Evolutionary conservation across 2,329 filamentous ascomycete species (phyloP).

Genomic region (Claviceps purpurea): DNA sequence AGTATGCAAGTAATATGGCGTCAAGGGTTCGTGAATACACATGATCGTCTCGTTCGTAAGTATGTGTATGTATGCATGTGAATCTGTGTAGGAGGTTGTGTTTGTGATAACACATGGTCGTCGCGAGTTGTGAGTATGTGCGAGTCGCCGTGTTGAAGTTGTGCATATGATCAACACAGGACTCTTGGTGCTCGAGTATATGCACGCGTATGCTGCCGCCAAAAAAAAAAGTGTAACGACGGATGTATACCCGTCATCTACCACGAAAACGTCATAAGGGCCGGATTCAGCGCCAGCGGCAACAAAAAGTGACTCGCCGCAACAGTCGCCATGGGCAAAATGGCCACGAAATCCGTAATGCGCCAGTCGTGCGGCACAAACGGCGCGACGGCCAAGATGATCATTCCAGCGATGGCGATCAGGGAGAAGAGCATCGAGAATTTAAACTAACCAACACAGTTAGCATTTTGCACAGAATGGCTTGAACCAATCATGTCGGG

Average conservation of each 20-base stretch:
- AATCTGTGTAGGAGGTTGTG: too few relatives aligned
- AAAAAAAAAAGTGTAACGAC: neutral
- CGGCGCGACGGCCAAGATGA: slow-evolving; percentile 47
- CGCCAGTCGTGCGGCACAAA: slow-evolving; percentile 54
- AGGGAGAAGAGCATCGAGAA: slow-evolving; percentile 52
- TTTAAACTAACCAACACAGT: slow-evolving; percentile 43
- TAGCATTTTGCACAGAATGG: slow-evolving; percentile 4
- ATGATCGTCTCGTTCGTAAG: too few relatives aligned
- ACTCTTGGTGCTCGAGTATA: too few relatives aligned
- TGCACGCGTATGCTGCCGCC: too few relatives aligned
- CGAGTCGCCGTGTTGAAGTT: too few relatives aligned
- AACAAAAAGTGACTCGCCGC: slow-evolving; percentile 54
- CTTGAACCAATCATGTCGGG: neutral
- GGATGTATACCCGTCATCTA: slow-evolving; percentile 22
- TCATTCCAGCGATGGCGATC: slow-evolving; percentile 45
- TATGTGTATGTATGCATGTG: too few relatives aligned
- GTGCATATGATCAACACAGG: too few relatives aligned
- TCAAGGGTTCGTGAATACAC: too few relatives aligned
- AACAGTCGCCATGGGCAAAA: slow-evolving; percentile 63
- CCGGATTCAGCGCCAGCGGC: slow-evolving; percentile 64
- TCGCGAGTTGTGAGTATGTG: too few relatives aligned
- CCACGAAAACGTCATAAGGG: slow-evolving; percentile 68
- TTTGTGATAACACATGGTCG: too few relatives aligned
- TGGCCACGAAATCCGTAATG: slow-evolving; percentile 61
- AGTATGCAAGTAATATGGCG: too few relatives aligned